Base-by-base conservation (phyloP, 345 rosid species). In the Xanthoceras sorbifolium region DNA sequence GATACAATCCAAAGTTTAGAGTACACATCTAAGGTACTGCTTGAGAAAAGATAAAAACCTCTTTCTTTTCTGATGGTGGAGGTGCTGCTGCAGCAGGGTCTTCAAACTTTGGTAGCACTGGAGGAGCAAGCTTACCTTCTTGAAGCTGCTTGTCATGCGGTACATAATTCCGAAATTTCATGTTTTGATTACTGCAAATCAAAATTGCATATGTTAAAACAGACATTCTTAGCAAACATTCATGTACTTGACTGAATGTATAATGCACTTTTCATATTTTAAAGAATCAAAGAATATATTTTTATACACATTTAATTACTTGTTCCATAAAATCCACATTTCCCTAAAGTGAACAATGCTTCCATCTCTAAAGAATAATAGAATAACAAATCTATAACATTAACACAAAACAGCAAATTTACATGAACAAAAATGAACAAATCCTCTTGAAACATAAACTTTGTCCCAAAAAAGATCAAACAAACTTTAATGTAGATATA, bases 121-220 rank as follows among this genome's bases (percentile, higher is more conserved):
- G 98, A 12, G 98, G 97, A 65, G 90, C 90, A 65, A 96, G 83
- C 84, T 92, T 92, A 76, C 89, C 93, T 77, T 89, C 97, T 80
- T 91, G 99, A 80, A 96, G 99, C 71, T 89, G 91, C 89, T 87
- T 88, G 81, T 85, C 97, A 73, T 93, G 97, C n/a, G 99, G 99
- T 61, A 96, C 93, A 74, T 96, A 96, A 76, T 96, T 93, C 65
- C 98, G 88, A 81, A 96, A 96, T 73, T 93, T 96, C 97, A 93
- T 86, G 70, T 84, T 82, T 50, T 78, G 89, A 77, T 82, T 89
- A 64, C 99, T 92, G 87, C 76, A 79, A 48, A 78, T 54, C 38
- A 22, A 52, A 69, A 63, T 59, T 23, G 40, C 18, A 71, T 28
- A 54, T 52, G 74, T 52, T 67, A 79, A 67, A 76, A 40, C 2